Evolutionary conservation across 2,329 filamentous ascomycete genomes (phyloP), one percentile per base, ranked within the genome.

Genomic region (Tolypocladium pustulatum): DNA sequence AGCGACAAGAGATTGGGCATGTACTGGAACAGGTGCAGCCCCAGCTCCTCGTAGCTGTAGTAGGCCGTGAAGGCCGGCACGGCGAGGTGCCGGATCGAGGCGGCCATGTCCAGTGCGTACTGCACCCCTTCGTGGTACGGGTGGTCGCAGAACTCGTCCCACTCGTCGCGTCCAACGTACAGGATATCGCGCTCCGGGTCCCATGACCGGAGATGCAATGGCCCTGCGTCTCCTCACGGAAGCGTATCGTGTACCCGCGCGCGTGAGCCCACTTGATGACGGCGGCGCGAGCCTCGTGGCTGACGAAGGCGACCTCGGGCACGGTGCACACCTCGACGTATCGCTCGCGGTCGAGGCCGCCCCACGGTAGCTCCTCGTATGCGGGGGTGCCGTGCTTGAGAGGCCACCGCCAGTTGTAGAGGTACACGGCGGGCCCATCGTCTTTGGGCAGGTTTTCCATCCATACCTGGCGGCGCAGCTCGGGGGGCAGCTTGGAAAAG

Each of bases 381-480:
- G n/a, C n/a, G n/a, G n/a, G n/a, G n/a, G n/a, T 51, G 4, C 61
- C 20, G 58, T 61, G 53, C 27, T 58, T 54, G 13, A 59, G 46
- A 27, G 57, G 56, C 60, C 65, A 65, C 41, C 59, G 57, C 53
- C 58, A 61, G 55, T 52, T 58, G 57, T 57, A 67, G 4, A 59
- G 61, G 55, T 64, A 64, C 36, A 69, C 49, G 20, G 62, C 58
- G 12, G 62, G 64, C 22, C 54, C 51, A 43, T 64, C 60, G 1
- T 58, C 56, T 5, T 6, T 6, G 15, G 59, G 56, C 1, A 68
- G 49, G 20, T 59, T 54, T 4, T 58, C 56, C 9, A 57, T 38
- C 67, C 67, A 71, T 37, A 71, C 65, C 8, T 55, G 36, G 9
- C 49, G 56, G 32, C 69, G 68, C 9, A 71, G 57, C 62, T 71